phyloP scores from a whole-genome alignment of 371 early-diverging fungal genomes.

The Saksenaea oblongispora region DNA sequence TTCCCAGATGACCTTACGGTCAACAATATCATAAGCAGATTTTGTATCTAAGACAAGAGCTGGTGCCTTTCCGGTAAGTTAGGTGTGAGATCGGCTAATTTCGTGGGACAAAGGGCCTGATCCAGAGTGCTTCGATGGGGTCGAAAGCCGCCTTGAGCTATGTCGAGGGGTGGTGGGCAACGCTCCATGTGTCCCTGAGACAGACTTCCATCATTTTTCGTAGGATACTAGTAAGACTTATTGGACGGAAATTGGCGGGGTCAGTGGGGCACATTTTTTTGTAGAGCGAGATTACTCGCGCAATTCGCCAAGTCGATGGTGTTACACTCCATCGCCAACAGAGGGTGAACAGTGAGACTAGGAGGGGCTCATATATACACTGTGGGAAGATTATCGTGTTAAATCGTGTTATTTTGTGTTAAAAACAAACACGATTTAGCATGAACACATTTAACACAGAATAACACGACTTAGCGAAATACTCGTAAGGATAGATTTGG shows the following conservation, averaged over 20 bases:
- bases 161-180: slow-evolving; percentile 9
- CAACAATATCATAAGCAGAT: slow-evolving; percentile 19
- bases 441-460: too few relatives aligned
- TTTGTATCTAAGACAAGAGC: slow-evolving; percentile 27
- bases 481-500: too few relatives aligned
- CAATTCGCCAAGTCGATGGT: slow-evolving; percentile 8
- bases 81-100: neutral
- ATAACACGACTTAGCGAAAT: too few relatives aligned
- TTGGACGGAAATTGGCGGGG: slow-evolving; percentile 25
- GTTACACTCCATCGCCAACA: slow-evolving; percentile 11
- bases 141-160: slow-evolving; percentile 39
- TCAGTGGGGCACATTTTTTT: slow-evolving; percentile 10
- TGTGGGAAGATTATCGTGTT: too few relatives aligned
- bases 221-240: slow-evolving; percentile 17
- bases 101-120: slow-evolving; percentile 29
- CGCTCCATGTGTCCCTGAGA: neutral
- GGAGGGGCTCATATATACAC: too few relatives aligned
- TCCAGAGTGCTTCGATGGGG: slow-evolving; percentile 24
- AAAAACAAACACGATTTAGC: too few relatives aligned
- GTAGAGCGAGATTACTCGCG: slow-evolving; percentile 12
- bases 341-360: slow-evolving; percentile 8
- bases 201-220: slow-evolving; percentile 19
- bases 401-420: too few relatives aligned
- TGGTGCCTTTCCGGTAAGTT: neutral
- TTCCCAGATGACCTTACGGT: slow-evolving; percentile 19